Evolutionary conservation across 345 rosid species (phyloP).

Genomic region (Citropsis articulata): DNA sequence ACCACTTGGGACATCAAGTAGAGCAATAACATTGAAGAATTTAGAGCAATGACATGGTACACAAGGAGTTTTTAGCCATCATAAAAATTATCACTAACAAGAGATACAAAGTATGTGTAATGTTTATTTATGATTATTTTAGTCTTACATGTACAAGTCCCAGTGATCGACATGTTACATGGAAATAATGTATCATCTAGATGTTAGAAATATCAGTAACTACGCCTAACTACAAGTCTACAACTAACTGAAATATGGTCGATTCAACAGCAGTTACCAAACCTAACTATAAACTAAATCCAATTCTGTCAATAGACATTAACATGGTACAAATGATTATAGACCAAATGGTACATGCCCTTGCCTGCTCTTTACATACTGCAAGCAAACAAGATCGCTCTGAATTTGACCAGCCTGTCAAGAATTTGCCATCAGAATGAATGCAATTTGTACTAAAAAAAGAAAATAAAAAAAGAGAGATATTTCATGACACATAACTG

Average conservation of each 20-base stretch:
- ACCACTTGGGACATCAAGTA: too few species aligned
- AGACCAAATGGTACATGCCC: conserved; percentile 6
- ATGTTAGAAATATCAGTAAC: background rate
- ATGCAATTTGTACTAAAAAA: background rate
- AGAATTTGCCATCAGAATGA: background rate
- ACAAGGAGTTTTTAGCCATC: background rate
- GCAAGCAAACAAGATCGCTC: background rate
- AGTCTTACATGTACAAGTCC: conserved; percentile 11
- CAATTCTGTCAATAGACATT: background rate
- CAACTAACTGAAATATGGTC: background rate
- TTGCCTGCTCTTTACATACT: background rate
- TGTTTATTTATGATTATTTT: background rate
- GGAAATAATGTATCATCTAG: conserved; percentile 7
- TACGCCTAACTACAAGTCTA: conserved; percentile 9
- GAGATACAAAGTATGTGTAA: background rate
- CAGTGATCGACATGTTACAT: background rate
- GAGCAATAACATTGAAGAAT: too few species aligned
- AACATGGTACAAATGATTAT: background rate
- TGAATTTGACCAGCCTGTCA: conserved; percentile 9
- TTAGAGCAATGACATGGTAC: background rate
- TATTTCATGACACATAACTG: background rate
- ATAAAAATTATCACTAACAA: background rate
- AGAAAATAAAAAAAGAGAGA: background rate
- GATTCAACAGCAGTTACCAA: background rate
- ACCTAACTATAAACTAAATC: conserved; percentile 10